Evolutionary conservation across 768 basidiomycete species (phyloP), one percentile per base, ranked within the genome.

Genomic region (Calocybe cyanea): DNA sequence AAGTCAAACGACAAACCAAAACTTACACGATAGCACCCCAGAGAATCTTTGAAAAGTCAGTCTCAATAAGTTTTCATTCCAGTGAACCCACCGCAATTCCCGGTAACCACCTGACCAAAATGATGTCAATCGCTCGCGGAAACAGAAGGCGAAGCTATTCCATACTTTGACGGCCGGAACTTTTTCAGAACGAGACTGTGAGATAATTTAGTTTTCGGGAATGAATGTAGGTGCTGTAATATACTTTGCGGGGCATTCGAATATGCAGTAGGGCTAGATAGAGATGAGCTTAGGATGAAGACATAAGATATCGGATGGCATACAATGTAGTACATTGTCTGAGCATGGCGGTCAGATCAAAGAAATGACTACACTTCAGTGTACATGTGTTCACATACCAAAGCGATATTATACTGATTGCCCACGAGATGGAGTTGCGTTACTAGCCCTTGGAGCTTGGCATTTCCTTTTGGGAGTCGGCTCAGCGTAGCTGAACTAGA

Each of bases 261-360:
- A 83, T 39, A 78, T 66, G 54, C 79, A 81, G 51, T 78, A 80
- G 7, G 76, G 77, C 79, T 77, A 51, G 35, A 20, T 2, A 30
- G 15, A 30, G 44, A 41, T 49, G 17, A 32, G 34, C 28, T 20
- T 36, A 18, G n/a, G 13, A 24, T 40, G 40, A 14, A 18, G 43
- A 10, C 14, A 21, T 17, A 21, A 19, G 5, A 19, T 30, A 13
- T 41, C 18, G 28, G 20, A 14, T 14, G 9, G 62, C 80, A 44
- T 55, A 85, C 83, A 33, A 87, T 75, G 57, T 85, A 85, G 55
- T 75, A 87, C 77, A 81, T 80, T 0, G 82, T 84, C 83, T 85
- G 42, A 36, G 20, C 21, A 43, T 28, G 11, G n/a, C n/a, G n/a
- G 11, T 28, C n/a, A n/a, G 25, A 11, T 17, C 24, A 20, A 31